Conservation (phyloP, 495 filamentous ascomycete genomes). For the Aspergillus panamensis region DNA sequence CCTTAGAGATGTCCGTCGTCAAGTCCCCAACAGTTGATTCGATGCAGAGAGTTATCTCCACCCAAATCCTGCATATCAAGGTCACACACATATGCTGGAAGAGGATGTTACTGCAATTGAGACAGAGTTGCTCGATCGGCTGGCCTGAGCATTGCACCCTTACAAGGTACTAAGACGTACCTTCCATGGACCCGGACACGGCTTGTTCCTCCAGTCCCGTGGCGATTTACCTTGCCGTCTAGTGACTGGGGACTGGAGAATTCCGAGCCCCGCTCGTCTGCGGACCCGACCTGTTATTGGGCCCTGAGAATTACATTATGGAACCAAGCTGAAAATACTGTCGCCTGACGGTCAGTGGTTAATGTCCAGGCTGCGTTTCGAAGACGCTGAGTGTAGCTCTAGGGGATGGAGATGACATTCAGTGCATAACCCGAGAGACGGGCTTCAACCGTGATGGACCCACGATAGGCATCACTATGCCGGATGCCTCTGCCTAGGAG, state of each 20-base stretch:
- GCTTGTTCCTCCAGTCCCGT: constrained; percentile 51
- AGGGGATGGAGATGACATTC: constrained; percentile 24
- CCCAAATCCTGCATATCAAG: no score
- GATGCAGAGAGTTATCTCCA: no score
- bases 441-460: constrained; percentile 28
- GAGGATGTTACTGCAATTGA: constrained; percentile 29
- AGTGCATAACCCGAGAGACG: constrained; percentile 22
- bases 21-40: no score
- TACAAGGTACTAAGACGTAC: constrained; percentile 46
- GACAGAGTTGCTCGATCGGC: constrained; percentile 50
- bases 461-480: constrained; percentile 21
- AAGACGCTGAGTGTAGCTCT: constrained; percentile 21
- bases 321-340: background rate
- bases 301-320: constrained; percentile 8
- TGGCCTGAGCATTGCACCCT: constrained; percentile 29
- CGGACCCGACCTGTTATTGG: constrained; percentile 27
- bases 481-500: no score
- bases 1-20: no score
- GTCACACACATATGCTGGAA: no score
- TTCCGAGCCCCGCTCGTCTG: constrained; percentile 24
- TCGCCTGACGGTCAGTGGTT: background rate
- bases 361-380: constrained; percentile 24
- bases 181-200: constrained; percentile 49
- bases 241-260: constrained; percentile 32
- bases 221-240: constrained; percentile 29